phyloP scores from a whole-genome alignment of 2,329 filamentous ascomycete genomes.

The Dryadomyces quercus-mongolicae region DNA sequence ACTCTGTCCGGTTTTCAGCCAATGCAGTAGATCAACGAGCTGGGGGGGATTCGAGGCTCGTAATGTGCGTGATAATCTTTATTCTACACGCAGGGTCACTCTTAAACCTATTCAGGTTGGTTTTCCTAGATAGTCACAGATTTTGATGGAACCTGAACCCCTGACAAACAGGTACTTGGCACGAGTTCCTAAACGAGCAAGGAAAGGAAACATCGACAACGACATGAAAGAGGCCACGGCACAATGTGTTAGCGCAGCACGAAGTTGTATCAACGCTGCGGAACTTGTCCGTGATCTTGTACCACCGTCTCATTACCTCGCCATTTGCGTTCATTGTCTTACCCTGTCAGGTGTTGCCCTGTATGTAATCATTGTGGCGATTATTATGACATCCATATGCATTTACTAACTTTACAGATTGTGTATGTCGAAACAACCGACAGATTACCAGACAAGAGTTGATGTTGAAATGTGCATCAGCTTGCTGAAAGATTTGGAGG shows the following conservation, averaged over 20 bases:
- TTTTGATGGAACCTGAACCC: background rate
- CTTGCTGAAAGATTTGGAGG: slow-evolving; percentile 15
- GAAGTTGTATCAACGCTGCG: slow-evolving; percentile 16
- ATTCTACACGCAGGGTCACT: slow-evolving; percentile 18
- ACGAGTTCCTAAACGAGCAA: background rate
- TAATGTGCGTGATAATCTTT: slow-evolving; percentile 18
- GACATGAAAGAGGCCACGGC: slow-evolving; percentile 7
- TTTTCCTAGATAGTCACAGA: background rate
- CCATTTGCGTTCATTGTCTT: slow-evolving; percentile 17
- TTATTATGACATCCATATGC: background rate
- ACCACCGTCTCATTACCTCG: slow-evolving; percentile 16
- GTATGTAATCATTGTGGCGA: slow-evolving; percentile 5
- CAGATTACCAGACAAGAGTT: background rate
- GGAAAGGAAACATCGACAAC: background rate
- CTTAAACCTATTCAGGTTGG: slow-evolving; percentile 15
- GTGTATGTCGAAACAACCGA: slow-evolving; percentile 9
- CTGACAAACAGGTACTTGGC: background rate
- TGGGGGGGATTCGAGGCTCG: slow-evolving; percentile 11
- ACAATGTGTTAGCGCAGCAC: slow-evolving; percentile 16
- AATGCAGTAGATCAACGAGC: slow-evolving; percentile 6
- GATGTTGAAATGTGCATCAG: slow-evolving; percentile 13
- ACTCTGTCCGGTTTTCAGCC: slow-evolving; percentile 17
- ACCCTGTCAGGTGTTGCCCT: slow-evolving; percentile 16
- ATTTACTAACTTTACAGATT: slow-evolving; percentile 6
- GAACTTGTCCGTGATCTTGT: slow-evolving; percentile 16